Base-by-base conservation (phyloP, 2,329 filamentous ascomycete genomes). In the Talaromyces sp. region DNA sequence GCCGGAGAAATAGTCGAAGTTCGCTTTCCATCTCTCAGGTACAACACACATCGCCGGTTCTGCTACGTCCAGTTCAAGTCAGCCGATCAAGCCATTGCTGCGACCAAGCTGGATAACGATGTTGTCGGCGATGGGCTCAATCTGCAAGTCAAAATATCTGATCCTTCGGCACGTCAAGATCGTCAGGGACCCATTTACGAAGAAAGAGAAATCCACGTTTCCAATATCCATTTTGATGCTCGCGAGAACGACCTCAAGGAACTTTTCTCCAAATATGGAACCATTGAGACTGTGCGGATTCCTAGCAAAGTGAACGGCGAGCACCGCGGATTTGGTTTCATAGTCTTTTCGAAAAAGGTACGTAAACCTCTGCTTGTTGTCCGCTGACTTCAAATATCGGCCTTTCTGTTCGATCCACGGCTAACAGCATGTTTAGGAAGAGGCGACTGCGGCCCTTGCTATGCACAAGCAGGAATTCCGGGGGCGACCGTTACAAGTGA, bases 21-120 rank as follows among this genome's bases (percentile, higher is more conserved):
- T 54, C 87, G 94, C 21, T 94, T 94, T 75, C 94, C 94, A 1
- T 96, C 91, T 58, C 82, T 99, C 53, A 95, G 95, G 70, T 91
- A 83, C 72, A 93, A 97, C 67, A 87, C 88, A 1, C 87, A 89
- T 65, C 89, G 94, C 33, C 88, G 94, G 22, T 99, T 99, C 76
- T 97, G 92, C 77, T 99, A 99, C 72, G 81, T 97, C 6, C 90
- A 95, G n/a, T 97, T 97, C 70, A 81, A 85, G 50, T 84, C 85
- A 33, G 74, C 81, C 2, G 80, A 81, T n/a, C 82, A 84, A 54
- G 89, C 91, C 0, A 80, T 84, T 39, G 84, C 83, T 51, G 92
- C 92, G 1, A 87, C 86, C 0, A 76, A 84, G 59, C 81, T 96
- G 51, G 82, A 97, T 67, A 88, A 88, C 25, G 86, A 81, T 58